These are phyloP conservation scores for Chrysoporthe cubensis DNA, from an alignment of 2,329 filamentous ascomycete genomes.

Conservation along the genomic window DNA sequence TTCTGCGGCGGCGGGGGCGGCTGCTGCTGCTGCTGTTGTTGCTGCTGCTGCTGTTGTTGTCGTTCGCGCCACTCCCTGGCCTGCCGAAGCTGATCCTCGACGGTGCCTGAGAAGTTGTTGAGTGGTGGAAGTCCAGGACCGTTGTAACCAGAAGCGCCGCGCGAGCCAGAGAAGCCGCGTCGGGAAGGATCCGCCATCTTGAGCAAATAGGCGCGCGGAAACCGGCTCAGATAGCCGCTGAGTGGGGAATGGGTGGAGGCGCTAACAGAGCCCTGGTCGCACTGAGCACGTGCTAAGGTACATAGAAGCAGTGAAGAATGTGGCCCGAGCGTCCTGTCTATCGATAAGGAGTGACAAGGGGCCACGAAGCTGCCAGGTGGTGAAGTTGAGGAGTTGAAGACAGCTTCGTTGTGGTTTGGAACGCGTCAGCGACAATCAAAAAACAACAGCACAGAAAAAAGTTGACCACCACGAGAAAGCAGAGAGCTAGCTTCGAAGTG, in stretches of 20 bases:
- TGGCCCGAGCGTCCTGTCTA: background rate
- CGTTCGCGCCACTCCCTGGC: conserved; percentile 16
- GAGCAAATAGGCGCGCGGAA: background rate
- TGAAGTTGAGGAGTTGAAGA: background rate
- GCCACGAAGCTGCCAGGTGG: conserved; percentile 13
- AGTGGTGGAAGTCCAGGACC: conserved; percentile 17
- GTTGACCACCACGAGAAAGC: background rate
- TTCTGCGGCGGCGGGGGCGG: too few relatives aligned
- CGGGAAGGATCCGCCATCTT: conserved; percentile 8
- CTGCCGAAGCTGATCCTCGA: conserved; percentile 17
- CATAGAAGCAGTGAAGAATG: background rate
- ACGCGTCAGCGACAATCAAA: background rate
- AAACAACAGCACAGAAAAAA: background rate
- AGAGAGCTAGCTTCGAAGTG: background rate
- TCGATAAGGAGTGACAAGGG: conserved; percentile 4
- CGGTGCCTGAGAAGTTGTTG: conserved; percentile 11
- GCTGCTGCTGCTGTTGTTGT: background rate
- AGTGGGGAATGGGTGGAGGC: background rate
- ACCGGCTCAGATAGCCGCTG: background rate
- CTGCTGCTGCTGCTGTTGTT: too few relatives aligned
- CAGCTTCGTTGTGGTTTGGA: conserved; percentile 7
- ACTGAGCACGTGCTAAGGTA: background rate
- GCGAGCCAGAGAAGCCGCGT: background rate
- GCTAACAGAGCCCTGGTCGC: background rate
- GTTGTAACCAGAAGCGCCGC: conserved; percentile 7